Conservation (phyloP, 495 filamentous ascomycete species). For the Neurospora sp. region DNA sequence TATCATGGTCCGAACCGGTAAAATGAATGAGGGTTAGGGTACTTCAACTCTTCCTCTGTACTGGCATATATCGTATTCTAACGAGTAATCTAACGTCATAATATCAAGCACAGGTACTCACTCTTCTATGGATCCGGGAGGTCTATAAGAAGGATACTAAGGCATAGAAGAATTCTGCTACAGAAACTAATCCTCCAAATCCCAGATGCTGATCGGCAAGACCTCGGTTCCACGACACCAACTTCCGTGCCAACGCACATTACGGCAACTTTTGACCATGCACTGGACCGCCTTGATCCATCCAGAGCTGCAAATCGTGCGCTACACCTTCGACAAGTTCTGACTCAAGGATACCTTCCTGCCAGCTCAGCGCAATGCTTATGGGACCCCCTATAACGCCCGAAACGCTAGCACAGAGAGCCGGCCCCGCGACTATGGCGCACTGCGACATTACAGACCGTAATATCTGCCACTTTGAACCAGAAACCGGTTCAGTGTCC, state of each 20-base stretch:
- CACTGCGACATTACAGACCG: conserved; percentile 26
- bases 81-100: not conserved
- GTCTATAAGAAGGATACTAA: not conserved
- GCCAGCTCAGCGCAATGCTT: conserved; percentile 21
- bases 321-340: conserved; percentile 17
- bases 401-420: conserved; percentile 19
- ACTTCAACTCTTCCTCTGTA: not conserved
- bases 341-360: conserved; percentile 19
- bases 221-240: not conserved
- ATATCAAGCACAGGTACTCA: not conserved
- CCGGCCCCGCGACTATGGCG: conserved; percentile 19
- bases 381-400: conserved; percentile 18
- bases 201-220: not conserved
- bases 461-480: conserved; percentile 15
- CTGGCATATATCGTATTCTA: not conserved
- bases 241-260: not conserved
- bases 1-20: not conserved
- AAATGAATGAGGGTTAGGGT: not conserved
- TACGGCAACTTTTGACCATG: not conserved
- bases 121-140: not conserved
- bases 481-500: not conserved
- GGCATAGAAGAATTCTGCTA: not conserved
- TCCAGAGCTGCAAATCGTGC: conserved; percentile 18
- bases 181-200: not conserved
- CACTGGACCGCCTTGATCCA: conserved; percentile 5